Percentiles rank a stretch among this genome's conserved stretches.
Evolutionary conservation across 441 rosid genomes (phyloP).

Genomic region (Francoa sonchifolia): DNA sequence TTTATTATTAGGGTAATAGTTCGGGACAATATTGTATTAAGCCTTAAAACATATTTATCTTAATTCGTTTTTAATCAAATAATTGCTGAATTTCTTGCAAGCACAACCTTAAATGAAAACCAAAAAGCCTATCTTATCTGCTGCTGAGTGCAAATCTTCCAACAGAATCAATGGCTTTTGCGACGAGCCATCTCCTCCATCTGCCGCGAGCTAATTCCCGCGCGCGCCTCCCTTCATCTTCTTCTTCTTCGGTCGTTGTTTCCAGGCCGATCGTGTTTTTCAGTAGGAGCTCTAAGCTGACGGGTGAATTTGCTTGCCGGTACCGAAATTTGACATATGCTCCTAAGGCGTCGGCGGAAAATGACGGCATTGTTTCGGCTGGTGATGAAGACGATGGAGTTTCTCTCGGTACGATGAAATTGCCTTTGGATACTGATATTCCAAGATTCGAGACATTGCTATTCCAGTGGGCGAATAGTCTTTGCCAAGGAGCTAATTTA

Average conservation of each 20-base stretch:
- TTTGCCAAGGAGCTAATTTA: conserved; percentile 81
- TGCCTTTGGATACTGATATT: conserved; percentile 54
- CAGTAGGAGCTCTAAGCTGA: not conserved
- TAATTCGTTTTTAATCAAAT: too few relatives aligned
- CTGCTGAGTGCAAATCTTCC: not conserved
- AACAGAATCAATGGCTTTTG: conserved; percentile 16
- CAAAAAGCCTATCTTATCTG: conserved; percentile 3
- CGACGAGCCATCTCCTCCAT: conserved; percentile 12
- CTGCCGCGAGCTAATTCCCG: conserved; percentile 7
- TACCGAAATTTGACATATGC: conserved; percentile 9
- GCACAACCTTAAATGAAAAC: too few relatives aligned
- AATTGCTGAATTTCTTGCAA: too few relatives aligned
- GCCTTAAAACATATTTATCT: too few relatives aligned
- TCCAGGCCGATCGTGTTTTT: not conserved
- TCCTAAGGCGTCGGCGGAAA: conserved; percentile 20
- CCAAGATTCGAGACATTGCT: conserved; percentile 55
- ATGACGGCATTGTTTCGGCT: conserved; percentile 18
- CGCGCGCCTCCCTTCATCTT: conserved; percentile 4
- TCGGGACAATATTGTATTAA: too few relatives aligned
- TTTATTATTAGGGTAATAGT: too few relatives aligned
- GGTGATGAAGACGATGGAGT: conserved; percentile 40
- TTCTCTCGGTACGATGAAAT: conserved; percentile 74
- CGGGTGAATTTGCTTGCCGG: not conserved
- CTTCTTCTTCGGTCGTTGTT: not conserved
- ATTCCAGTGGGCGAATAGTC: conserved; percentile 87